These are phyloP conservation scores for Sporothrix luriei DNA, from an alignment of 2,329 filamentous ascomycete genomes.

Conservation along the genomic window DNA sequence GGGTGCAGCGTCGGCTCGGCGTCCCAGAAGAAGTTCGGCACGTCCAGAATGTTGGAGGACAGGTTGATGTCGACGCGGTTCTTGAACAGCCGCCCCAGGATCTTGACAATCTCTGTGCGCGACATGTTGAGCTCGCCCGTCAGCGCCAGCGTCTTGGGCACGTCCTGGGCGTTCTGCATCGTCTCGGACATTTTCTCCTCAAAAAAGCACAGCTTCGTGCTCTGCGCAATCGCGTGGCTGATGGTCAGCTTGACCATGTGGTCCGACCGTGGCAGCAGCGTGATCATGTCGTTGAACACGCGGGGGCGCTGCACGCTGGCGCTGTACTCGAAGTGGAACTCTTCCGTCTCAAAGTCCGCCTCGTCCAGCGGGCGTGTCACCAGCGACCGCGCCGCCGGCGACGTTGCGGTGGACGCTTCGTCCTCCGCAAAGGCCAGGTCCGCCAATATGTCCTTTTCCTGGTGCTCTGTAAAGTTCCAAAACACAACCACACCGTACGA, in stretches of 20 bases:
- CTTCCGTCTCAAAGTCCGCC: conserved; percentile 93
- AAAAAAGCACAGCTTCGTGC: conserved; percentile 93
- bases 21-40: conserved; percentile 98
- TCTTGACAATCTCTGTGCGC: conserved; percentile 85
- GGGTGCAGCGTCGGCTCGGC: conserved; percentile 93
- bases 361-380: conserved; percentile 80
- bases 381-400: conserved; percentile 52
- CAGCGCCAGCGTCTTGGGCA: conserved; percentile 83
- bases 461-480: conserved; percentile 96
- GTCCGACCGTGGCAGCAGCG: conserved; percentile 81
- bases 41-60: conserved; percentile 93
- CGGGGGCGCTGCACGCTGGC: conserved; percentile 80
- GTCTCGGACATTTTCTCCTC: conserved; percentile 95
- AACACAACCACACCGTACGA: conserved; percentile 97
- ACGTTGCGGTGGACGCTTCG: conserved; percentile 43
- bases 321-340: conserved; percentile 98
- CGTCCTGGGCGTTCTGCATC: conserved; percentile 89
- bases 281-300: conserved; percentile 99
- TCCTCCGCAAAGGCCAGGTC: conserved; percentile 86
- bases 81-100: conserved; percentile 87
- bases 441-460: conserved; percentile 94
- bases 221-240: conserved; percentile 95
- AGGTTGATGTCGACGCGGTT: conserved; percentile 96
- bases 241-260: conserved; percentile 99
- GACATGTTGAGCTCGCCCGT: conserved; percentile 92